Evolutionary conservation across 2,329 filamentous ascomycete species (phyloP).

Genomic region (Pestalotiopsis sp.): DNA sequence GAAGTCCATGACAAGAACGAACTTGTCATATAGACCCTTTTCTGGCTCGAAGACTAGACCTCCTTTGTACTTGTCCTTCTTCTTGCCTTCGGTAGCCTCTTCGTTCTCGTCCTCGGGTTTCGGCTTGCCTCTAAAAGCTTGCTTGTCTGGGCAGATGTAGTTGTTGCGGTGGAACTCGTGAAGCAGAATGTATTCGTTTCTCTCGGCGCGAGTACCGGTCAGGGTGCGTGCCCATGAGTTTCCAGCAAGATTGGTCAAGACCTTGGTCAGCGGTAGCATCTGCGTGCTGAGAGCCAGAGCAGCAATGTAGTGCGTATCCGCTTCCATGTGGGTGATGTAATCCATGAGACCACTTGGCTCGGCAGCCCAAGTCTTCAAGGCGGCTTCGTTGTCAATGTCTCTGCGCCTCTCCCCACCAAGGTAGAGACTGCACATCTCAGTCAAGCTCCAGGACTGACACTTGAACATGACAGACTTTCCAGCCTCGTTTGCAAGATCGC

Average conservation of each 20-base stretch:
- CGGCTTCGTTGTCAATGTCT: slow-evolving; percentile 87
- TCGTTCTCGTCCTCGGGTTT: slow-evolving; percentile 75
- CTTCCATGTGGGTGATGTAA: slow-evolving; percentile 90
- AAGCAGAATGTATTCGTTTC: slow-evolving; percentile 98
- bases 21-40: slow-evolving; percentile 97
- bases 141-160: slow-evolving; percentile 97
- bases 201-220: slow-evolving; percentile 92
- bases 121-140: slow-evolving; percentile 74
- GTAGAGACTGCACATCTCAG: slow-evolving; percentile 95
- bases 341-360: slow-evolving; percentile 87
- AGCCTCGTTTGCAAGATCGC: slow-evolving; percentile 93
- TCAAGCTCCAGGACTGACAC: slow-evolving; percentile 97
- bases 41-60: slow-evolving; percentile 98
- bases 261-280: slow-evolving; percentile 90
- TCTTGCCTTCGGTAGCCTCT: slow-evolving; percentile 76
- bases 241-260: slow-evolving; percentile 92
- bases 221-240: slow-evolving; percentile 98
- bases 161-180: slow-evolving; percentile 97
- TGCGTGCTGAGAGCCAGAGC: slow-evolving; percentile 88
- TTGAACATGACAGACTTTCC: slow-evolving; percentile 97
- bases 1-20: slow-evolving; percentile 99
- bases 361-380: slow-evolving; percentile 83
- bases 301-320: slow-evolving; percentile 94
- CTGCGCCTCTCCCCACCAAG: slow-evolving; percentile 72
- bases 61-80: slow-evolving; percentile 99